Conservation (phyloP, 2,329 filamentous ascomycete genomes). For the Zymoseptoria pseudotritici region DNA sequence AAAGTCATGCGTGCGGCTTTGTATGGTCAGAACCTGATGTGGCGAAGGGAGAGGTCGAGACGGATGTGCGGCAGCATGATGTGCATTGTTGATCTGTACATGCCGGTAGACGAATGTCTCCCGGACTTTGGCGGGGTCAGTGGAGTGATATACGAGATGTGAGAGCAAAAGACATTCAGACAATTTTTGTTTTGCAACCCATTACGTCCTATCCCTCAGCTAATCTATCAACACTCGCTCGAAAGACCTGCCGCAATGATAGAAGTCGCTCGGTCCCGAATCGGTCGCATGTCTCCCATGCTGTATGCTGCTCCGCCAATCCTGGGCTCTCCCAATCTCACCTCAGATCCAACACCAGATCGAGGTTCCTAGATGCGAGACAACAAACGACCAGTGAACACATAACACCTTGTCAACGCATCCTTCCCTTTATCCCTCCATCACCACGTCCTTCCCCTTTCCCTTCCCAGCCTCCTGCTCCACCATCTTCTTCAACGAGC, state of each 20-base stretch:
- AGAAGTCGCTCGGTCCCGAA: neutral
- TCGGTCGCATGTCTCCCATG: neutral
- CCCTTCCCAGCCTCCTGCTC: neutral
- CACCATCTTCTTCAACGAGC: conserved; percentile 10
- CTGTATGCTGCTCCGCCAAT: neutral
- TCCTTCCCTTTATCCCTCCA: neutral
- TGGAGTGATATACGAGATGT: neutral
- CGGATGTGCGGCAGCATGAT: neutral
- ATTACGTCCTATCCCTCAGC: neutral
- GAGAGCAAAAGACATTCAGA: neutral
- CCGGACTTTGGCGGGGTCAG: neutral
- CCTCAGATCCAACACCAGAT: neutral
- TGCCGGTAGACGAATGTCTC: neutral
- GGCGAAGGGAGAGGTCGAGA: neutral
- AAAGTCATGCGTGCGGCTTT: neutral
- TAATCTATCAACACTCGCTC: neutral
- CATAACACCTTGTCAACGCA: neutral
- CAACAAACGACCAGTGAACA: neutral
- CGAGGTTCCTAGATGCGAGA: neutral
- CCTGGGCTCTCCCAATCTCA: neutral
- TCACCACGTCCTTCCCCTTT: neutral
- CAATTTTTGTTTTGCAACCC: neutral
- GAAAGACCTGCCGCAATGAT: neutral
- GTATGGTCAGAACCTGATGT: no score
- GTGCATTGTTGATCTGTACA: neutral